phyloP scores from a whole-genome alignment of 106 monocot genomes.

The Phalaenopsis aphrodite region DNA sequence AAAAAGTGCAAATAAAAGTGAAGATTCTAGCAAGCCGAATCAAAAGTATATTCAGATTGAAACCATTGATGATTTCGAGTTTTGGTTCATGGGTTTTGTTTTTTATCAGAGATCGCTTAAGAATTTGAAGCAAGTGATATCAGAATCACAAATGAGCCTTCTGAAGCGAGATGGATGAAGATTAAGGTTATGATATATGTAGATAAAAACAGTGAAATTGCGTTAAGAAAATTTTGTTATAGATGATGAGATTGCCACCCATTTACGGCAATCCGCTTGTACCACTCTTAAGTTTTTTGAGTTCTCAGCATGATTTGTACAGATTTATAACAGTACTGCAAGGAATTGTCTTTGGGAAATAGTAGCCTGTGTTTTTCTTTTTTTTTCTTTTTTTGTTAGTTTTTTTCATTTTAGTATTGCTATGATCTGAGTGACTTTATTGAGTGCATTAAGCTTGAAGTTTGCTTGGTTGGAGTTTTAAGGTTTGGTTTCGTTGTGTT shows the following conservation, averaged over 20 bases:
- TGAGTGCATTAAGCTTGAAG: too few relatives aligned
- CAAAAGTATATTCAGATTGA: slow-evolving; percentile 53
- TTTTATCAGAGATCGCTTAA: slow-evolving; percentile 40
- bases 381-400: too few relatives aligned
- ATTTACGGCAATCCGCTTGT: not conserved
- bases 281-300: not conserved
- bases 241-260: not conserved
- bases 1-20: slow-evolving; percentile 27
- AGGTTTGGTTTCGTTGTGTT: too few relatives aligned
- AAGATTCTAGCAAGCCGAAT: slow-evolving; percentile 33
- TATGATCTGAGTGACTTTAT: too few relatives aligned
- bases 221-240: not conserved
- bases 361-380: not conserved
- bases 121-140: slow-evolving; percentile 27
- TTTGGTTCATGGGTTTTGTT: slow-evolving; percentile 65
- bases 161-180: not conserved
- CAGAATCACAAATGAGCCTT: slow-evolving; percentile 4
- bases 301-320: not conserved
- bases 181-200: not conserved
- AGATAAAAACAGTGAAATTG: not conserved
- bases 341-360: not conserved
- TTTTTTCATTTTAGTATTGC: too few relatives aligned
- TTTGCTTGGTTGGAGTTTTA: too few relatives aligned
- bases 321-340: not conserved
- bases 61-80: slow-evolving; percentile 50